Conservation (phyloP, 228 moss, liverwort and hornwort species). For the Sphagnum magellanicum region DNA sequence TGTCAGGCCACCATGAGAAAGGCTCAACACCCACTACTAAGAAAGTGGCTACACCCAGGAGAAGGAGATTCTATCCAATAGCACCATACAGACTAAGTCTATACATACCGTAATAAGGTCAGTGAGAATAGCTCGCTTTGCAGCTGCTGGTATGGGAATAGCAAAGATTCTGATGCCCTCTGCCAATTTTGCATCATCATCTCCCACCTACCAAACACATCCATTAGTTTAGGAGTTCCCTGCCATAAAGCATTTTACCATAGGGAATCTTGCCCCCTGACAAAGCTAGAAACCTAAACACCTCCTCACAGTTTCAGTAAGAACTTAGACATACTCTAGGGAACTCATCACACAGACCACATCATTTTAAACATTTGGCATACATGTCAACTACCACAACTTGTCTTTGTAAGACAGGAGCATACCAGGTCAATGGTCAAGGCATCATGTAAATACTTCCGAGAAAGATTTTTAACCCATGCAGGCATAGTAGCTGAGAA, state of each 20-base stretch:
- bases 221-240: no score
- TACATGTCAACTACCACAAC: no score
- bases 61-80: no score
- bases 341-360: no score
- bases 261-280: no score
- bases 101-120: constrained; percentile 68
- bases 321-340: no score
- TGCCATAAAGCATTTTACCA: no score
- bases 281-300: no score
- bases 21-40: no score
- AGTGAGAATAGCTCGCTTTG: constrained; percentile 75
- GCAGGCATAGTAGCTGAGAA: constrained; percentile 98
- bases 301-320: no score
- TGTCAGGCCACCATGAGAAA: neutral
- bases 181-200: constrained; percentile 87
- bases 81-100: neutral
- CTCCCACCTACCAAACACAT: constrained; percentile 43
- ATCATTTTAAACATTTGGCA: no score
- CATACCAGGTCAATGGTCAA: constrained; percentile 70
- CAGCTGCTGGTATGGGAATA: constrained; percentile 49
- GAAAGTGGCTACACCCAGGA: no score
- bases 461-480: constrained; percentile 86
- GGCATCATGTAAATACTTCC: constrained; percentile 69
- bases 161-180: constrained; percentile 79
- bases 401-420: neutral